Conservation (phyloP, 169 alveolate species). For the Plasmodium sp. region DNA sequence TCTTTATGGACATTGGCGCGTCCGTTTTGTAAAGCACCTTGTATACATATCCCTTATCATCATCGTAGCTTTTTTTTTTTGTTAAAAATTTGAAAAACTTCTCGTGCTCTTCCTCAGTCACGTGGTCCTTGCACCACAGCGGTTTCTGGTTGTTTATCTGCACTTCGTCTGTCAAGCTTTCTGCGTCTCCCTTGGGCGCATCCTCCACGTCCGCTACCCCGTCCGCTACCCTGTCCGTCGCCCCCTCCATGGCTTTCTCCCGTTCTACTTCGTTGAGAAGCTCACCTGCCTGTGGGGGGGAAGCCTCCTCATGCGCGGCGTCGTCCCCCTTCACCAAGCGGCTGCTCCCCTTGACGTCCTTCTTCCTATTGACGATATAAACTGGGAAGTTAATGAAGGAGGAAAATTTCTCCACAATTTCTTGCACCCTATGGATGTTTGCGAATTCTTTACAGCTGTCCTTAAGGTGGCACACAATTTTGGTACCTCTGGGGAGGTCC, state of each 20-base stretch:
- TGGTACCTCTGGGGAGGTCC: constrained; percentile 91
- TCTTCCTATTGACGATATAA: constrained; percentile 76
- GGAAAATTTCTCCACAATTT: constrained; percentile 91
- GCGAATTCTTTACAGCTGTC: constrained; percentile 90
- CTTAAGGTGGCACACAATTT: constrained; percentile 90
- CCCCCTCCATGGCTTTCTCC: not conserved
- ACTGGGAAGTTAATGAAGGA: constrained; percentile 93
- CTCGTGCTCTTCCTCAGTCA: constrained; percentile 94
- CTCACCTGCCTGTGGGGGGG: not conserved
- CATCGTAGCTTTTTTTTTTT: constrained; percentile 72
- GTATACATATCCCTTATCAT: constrained; percentile 87
- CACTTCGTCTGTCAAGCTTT: constrained; percentile 83
- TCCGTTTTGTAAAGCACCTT: constrained; percentile 91
- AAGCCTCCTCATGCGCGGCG: not conserved
- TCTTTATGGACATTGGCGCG: constrained; percentile 95
- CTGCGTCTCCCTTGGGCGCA: not conserved
- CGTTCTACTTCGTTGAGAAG: not conserved
- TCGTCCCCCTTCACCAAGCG: not conserved
- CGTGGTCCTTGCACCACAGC: constrained; percentile 89
- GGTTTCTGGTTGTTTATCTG: constrained; percentile 88
- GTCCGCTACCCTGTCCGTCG: constrained; percentile 73
- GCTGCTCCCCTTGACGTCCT: not conserved
- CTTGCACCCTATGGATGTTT: constrained; percentile 84
- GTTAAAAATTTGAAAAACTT: constrained; percentile 89
- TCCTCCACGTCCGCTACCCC: constrained; percentile 53